Evolutionary conservation across 305 asterid species (phyloP), one percentile per base, ranked within the genome.

Genomic region (Plantago coronopus): DNA sequence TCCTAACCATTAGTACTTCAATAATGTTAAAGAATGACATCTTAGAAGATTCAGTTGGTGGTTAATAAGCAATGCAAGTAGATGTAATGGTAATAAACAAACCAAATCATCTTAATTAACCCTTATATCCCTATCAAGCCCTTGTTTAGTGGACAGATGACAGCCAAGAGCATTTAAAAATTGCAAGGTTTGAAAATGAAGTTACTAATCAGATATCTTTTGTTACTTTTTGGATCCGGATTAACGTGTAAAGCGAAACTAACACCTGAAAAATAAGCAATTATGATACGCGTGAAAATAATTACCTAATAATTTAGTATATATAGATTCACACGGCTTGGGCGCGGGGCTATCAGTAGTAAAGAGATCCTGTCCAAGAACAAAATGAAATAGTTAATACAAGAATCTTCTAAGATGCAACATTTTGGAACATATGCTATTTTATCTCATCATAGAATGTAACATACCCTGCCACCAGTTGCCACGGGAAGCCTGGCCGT

Each of bases 401-500:
- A 34, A 59, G 4, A 31, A 49, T 37, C 18, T 22, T 22, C 17
- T 40, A 2, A 43, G n/a, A 3, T 3, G 15, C 20, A 38, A 21
- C n/a, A 17, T 37, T 22, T 45, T 12, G 16, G 2, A 57, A 57
- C 1, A n/a, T 27, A 10, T 29, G 46, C 17, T 40, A 38, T 10
- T 18, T 16, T 34, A 34, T 34, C 7, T 34, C 12, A 2, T 11
- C 37, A 20, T 38, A 16, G 14, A 48, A 34, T 18, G 15, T 44
- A 48, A 38, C 29, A 62, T 65, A 86, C 97, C 97, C 82, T 81
- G 89, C 97, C 97, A 90, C 97, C 97, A 90, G 63, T 90, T 85
- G 40, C 97, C 97, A 54, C 95, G 80, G 1, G 95, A 87, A 67
- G 95, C 97, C 55, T 79, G 70, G 65, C 75, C 87, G 0, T 83